A percentile compares a stretch with the other conserved stretches of the same genome.
These are phyloP conservation scores for Mucor racemosus DNA, from an alignment of 371 early-diverging fungal species.

Conservation along the genomic window DNA sequence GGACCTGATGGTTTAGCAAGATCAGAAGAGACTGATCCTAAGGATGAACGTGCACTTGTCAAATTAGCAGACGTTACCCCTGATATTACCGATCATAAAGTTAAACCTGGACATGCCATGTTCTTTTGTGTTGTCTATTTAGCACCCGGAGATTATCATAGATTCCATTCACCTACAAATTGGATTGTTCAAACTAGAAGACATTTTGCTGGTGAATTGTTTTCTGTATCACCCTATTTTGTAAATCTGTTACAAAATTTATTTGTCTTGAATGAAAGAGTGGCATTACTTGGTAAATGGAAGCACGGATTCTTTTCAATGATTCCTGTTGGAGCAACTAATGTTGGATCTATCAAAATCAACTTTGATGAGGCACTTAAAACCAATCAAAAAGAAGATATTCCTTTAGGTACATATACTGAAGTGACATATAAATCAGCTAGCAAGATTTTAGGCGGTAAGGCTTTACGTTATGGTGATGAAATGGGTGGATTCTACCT, in stretches of 20 bases:
- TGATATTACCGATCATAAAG: slow-evolving; percentile 39
- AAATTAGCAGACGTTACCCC: slow-evolving; percentile 30
- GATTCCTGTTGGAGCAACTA: slow-evolving; percentile 97
- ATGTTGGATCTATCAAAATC: slow-evolving; percentile 94
- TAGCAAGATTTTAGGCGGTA: slow-evolving; percentile 67
- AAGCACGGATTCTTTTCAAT: slow-evolving; percentile 92
- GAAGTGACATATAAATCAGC: slow-evolving; percentile 75
- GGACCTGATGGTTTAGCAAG: slow-evolving; percentile 49
- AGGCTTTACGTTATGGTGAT: slow-evolving; percentile 76
- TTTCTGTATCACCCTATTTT: slow-evolving; percentile 92
- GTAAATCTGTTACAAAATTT: slow-evolving; percentile 80
- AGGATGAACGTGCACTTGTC: slow-evolving; percentile 28
- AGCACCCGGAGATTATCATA: slow-evolving; percentile 98
- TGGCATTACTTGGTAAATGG: slow-evolving; percentile 92
- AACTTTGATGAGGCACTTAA: slow-evolving; percentile 86
- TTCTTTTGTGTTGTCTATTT: slow-evolving; percentile 93
- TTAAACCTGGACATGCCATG: slow-evolving; percentile 74
- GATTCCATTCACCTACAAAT: slow-evolving; percentile 96
- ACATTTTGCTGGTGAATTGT: slow-evolving; percentile 95
- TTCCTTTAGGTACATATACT: slow-evolving; percentile 75
- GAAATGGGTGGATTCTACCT: slow-evolving; percentile 95
- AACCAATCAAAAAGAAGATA: slow-evolving; percentile 70
- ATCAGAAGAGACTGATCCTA: slow-evolving; percentile 26
- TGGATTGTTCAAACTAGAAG: slow-evolving; percentile 88
- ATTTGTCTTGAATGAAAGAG: slow-evolving; percentile 96